Evolutionary conservation across 2,329 filamentous ascomycete species (phyloP), one percentile per base, ranked within the genome.

Genomic region (Thelonectria olida): DNA sequence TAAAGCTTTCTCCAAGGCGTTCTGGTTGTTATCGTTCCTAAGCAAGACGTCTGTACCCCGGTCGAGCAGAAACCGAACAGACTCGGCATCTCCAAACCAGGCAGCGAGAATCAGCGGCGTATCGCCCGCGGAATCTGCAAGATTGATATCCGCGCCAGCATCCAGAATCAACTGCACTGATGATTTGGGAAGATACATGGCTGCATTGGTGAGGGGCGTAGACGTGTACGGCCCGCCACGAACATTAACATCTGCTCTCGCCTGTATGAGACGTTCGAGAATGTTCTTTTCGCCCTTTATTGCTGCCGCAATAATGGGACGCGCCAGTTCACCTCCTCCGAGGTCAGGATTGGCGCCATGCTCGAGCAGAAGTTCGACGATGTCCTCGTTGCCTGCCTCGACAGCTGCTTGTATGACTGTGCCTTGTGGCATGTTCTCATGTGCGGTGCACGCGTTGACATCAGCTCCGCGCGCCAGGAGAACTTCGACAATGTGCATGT

Each of bases 401-500:
- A 74, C 75, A 0, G 80, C 79, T 0, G 71, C 79, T 53, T 81
- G 79, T 1, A 81, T 66, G 1, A 79, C 79, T 5, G 77, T 81
- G 5, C 76, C 74, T 1, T 70, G 66, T 1, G 58, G 36, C 54
- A 79, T 76, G 17, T 73, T 70, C 2, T 69, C 20, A 6, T 38
- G 17, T 7, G 12, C 58, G 5, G 75, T 74, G 9, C 65, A 68
- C 1, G 75, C 74, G 50, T 80, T 75, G 9, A 76, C 72, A 20
- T 78, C 63, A 7, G 77, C 78, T 12, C 75, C 76, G 6, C 66
- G 69, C 1, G 73, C 61, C 2, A 81, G 50, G 7, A 81, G 73
- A 20, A 76, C 66, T 10, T 72, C 55, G 0, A 80, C 75, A 19
- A 80, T 68, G 0, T 77, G 72, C 9, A 68, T 67, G 38, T 80